Conservation (phyloP, 2,329 filamentous ascomycete species). For the Mycosphaerella arachidis region DNA sequence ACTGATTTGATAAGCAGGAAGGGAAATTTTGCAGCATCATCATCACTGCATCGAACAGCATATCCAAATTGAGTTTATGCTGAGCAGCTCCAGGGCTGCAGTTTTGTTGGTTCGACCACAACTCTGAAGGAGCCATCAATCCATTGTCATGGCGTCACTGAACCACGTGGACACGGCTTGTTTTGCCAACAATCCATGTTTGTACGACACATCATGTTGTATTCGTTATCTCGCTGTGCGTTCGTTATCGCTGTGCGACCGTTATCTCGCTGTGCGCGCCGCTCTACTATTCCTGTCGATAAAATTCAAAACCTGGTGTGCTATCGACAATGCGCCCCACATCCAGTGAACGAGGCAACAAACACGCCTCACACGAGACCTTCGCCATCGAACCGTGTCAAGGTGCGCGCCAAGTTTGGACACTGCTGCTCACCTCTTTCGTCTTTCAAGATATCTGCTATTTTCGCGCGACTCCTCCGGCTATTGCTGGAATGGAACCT, state of each 20-base stretch:
- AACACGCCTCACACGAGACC: too few relatives aligned
- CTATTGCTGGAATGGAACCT: slow-evolving; percentile 9
- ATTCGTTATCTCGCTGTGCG: too few relatives aligned
- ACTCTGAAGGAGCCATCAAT: neutral
- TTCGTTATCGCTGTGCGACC: too few relatives aligned
- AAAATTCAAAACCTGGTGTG: neutral
- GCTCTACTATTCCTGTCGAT: neutral
- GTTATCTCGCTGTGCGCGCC: too few relatives aligned
- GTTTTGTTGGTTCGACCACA: neutral
- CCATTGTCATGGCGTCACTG: neutral
- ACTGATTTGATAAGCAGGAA: neutral
- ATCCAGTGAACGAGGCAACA: too few relatives aligned
- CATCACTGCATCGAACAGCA: neutral
- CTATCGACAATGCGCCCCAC: neutral
- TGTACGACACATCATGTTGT: neutral
- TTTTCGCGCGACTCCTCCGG: neutral
- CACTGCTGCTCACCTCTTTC: too few relatives aligned
- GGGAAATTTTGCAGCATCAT: neutral
- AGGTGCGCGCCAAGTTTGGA: too few relatives aligned
- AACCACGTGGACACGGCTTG: neutral
- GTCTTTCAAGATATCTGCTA: too few relatives aligned
- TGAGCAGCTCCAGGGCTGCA: neutral
- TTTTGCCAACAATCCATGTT: neutral
- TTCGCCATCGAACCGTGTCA: too few relatives aligned
- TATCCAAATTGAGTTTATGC: neutral